Evolutionary conservation across 2,329 filamentous ascomycete species (phyloP), one percentile per base, ranked within the genome.

Genomic region (Bipolaris cookei): DNA sequence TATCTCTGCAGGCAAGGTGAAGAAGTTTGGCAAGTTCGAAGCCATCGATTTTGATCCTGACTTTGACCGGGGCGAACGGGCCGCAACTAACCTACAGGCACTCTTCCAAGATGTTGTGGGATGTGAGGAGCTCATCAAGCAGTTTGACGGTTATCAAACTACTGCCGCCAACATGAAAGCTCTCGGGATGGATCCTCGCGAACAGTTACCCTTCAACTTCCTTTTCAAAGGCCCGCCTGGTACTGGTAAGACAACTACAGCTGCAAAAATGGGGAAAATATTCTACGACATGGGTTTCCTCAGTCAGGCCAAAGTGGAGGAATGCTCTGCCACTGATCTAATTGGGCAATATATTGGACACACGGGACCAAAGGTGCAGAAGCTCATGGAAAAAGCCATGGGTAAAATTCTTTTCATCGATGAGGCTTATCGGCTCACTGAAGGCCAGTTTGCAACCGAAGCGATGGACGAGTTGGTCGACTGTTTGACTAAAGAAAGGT

Each of bases 251-350:
- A 91, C 89, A 0, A 88, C 87, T 0, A 91, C 83, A 0, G 90
- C 90, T 0, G 78, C 82, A 14, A 89, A 88, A 59, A 90, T 93
- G 82, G 90, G 89, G 3, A 84, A 90, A 59, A 79, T 93, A 0
- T 93, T 86, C 67, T 92, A 90, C 66, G 86, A 92, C 63, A 85
- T 92, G 81, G 89, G 89, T 0, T 84, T 92, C 35, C 76, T 93
- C 0, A 76, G 84, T 0, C 79, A 79, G 0, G 81, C 80, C 0
- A 83, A 88, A 25, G 87, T 92, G 0, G 70, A 87, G 0, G 87
- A 91, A 52, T 84, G 81, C 46, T 92, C 90, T 0, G 87, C 88
- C 0, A 85, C 86, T 0, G 88, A 92, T 30, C 72, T 93, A 0
- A 81, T 93, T 1, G 90, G 86, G 0, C 79, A 89, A 59, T 92